Conservation (phyloP, 2,329 filamentous ascomycete genomes). For the Colletotrichum caudatum region DNA sequence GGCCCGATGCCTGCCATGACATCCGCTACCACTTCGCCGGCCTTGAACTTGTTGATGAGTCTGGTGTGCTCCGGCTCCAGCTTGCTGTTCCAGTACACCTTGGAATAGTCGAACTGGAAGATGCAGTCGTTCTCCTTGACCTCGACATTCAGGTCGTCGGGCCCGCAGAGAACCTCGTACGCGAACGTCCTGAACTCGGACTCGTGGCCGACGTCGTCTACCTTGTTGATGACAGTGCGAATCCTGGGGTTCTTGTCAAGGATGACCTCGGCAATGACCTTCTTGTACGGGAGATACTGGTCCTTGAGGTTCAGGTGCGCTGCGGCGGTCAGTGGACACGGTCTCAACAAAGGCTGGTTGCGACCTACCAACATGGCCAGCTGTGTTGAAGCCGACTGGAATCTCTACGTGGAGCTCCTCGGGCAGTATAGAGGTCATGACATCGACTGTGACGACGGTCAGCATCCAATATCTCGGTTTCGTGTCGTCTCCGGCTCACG, state of each 20-base stretch:
- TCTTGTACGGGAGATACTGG: constrained; percentile 85
- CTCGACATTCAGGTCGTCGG: constrained; percentile 85
- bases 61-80: constrained; percentile 90
- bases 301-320: constrained; percentile 92
- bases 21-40: constrained; percentile 92
- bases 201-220: constrained; percentile 85
- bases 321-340: constrained; percentile 47
- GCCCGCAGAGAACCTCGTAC: constrained; percentile 89
- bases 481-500: constrained; percentile 59
- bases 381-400: constrained; percentile 86
- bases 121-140: constrained; percentile 84
- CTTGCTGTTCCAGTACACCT: constrained; percentile 98
- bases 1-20: constrained; percentile 98
- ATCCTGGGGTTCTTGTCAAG: constrained; percentile 89
- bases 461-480: neutral
- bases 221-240: constrained; percentile 95
- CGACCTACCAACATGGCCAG: constrained; percentile 82
- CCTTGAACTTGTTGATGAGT: constrained; percentile 79
- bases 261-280: constrained; percentile 85
- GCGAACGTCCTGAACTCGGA: constrained; percentile 91
- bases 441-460: constrained; percentile 70
- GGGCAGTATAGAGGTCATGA: constrained; percentile 84
- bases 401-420: constrained; percentile 84
- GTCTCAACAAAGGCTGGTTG: constrained; percentile 29
- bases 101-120: constrained; percentile 95